These are phyloP conservation scores for Physcomitrellopsis africana DNA, from an alignment of 225 moss, liverwort and hornwort genomes.

Conservation along the genomic window DNA sequence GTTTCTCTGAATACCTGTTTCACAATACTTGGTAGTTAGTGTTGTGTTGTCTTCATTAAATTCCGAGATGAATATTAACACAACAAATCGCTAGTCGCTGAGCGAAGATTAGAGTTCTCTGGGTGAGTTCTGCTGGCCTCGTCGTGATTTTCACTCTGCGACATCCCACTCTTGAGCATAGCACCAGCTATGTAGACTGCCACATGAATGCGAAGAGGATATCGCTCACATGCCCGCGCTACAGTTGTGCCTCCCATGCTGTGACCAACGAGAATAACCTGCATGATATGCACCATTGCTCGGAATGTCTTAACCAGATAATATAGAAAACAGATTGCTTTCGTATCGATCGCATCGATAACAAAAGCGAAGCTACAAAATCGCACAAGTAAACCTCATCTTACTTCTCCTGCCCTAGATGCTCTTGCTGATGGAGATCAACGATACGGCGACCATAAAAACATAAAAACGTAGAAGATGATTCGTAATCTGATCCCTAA, in stretches of 20 bases:
- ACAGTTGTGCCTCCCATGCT: constrained; percentile 75
- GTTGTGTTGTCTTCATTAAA: too few species aligned
- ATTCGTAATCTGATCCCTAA: too few species aligned
- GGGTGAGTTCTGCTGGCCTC: not conserved
- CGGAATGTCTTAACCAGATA: not conserved
- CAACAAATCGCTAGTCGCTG: not conserved
- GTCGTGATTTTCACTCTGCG: constrained; percentile 24
- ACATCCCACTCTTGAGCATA: constrained; percentile 52
- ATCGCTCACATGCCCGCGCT: constrained; percentile 57
- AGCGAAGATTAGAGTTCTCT: too few species aligned
- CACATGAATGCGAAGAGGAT: constrained; percentile 52
- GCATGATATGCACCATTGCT: constrained; percentile 4
- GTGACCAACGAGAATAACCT: constrained; percentile 80
- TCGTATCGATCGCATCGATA: too few species aligned
- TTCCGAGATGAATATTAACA: not conserved
- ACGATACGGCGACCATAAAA: not conserved
- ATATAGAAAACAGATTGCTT: too few species aligned
- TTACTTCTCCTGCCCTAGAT: not conserved
- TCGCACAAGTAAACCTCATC: too few species aligned
- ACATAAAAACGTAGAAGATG: not conserved
- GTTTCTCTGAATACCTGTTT: constrained; percentile 26
- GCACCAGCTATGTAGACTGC: constrained; percentile 60
- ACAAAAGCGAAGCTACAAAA: too few species aligned
- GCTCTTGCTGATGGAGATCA: not conserved
- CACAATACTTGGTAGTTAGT: not conserved